Evolutionary conservation across 1,284 basidiomycete species (phyloP).

Genomic region (Exobasidium rhododendri): DNA sequence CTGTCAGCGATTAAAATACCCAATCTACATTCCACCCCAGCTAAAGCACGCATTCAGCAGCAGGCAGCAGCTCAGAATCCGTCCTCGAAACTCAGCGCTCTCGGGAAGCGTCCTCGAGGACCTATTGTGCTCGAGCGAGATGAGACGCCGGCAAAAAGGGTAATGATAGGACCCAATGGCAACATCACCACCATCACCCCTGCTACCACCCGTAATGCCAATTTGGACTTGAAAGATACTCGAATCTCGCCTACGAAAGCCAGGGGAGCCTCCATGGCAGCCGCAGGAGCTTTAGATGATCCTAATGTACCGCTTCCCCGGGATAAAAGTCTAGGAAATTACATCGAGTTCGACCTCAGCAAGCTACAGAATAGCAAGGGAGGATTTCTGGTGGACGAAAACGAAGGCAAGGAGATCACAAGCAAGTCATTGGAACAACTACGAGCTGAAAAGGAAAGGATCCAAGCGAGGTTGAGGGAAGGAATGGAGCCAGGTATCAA

Average conservation of each 20-base stretch:
- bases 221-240: slow-evolving; percentile 22
- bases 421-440: slow-evolving; percentile 43
- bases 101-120: slow-evolving; percentile 16
- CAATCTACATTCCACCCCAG: background rate
- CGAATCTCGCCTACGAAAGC: slow-evolving; percentile 19
- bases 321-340: slow-evolving; percentile 49
- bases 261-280: slow-evolving; percentile 22
- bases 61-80: slow-evolving; percentile 15
- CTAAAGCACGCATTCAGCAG: slow-evolving; percentile 15
- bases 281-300: slow-evolving; percentile 22
- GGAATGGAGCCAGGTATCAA: slow-evolving; percentile 36
- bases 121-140: slow-evolving; percentile 9
- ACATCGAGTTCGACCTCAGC: slow-evolving; percentile 53
- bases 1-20: background rate
- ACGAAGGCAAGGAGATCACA: slow-evolving; percentile 17
- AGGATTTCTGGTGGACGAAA: slow-evolving; percentile 49
- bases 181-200: slow-evolving; percentile 23
- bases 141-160: background rate
- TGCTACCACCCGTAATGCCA: slow-evolving; percentile 33
- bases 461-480: slow-evolving; percentile 40
- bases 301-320: slow-evolving; percentile 35
- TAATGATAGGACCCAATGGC: slow-evolving; percentile 28
- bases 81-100: slow-evolving; percentile 1
- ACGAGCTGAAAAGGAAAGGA: slow-evolving; percentile 46
- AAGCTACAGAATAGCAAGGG: slow-evolving; percentile 51